phyloP scores from a whole-genome alignment of 2,329 filamentous ascomycete species.

The Mycosphaerella arachidis region DNA sequence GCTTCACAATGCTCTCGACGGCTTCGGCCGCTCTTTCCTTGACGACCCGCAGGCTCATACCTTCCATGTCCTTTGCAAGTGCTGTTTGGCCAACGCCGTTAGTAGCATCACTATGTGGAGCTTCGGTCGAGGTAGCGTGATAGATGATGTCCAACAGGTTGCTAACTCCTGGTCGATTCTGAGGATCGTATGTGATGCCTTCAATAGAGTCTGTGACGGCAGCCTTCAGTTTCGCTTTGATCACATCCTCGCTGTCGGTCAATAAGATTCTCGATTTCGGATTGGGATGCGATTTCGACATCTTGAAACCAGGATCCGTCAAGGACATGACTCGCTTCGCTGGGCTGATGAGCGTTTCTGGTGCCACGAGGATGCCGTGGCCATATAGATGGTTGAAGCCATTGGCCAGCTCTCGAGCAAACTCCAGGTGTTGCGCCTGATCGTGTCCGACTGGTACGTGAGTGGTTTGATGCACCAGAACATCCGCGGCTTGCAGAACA shows the following conservation, averaged over 20 bases:
- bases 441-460: constrained; percentile 97
- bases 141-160: constrained; percentile 81
- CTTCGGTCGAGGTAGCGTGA: constrained; percentile 40
- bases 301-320: constrained; percentile 71
- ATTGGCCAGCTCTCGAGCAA: constrained; percentile 76
- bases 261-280: constrained; percentile 75
- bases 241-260: constrained; percentile 62
- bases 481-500: constrained; percentile 90
- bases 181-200: constrained; percentile 67
- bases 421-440: constrained; percentile 89
- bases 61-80: constrained; percentile 44
- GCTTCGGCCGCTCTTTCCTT: constrained; percentile 61
- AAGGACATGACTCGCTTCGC: constrained; percentile 88
- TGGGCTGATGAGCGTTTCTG: constrained; percentile 71
- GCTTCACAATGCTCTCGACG: constrained; percentile 51
- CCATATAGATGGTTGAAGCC: constrained; percentile 79
- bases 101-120: not conserved
- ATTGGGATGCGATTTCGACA: constrained; percentile 84
- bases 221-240: constrained; percentile 63
- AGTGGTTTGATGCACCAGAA: constrained; percentile 81
- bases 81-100: constrained; percentile 38
- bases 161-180: constrained; percentile 70
- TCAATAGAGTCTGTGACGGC: constrained; percentile 73
- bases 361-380: constrained; percentile 54
- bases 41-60: constrained; percentile 51